These are phyloP conservation scores for Penicillium waksmanii DNA, from an alignment of 495 filamentous ascomycete genomes.

Conservation along the genomic window DNA sequence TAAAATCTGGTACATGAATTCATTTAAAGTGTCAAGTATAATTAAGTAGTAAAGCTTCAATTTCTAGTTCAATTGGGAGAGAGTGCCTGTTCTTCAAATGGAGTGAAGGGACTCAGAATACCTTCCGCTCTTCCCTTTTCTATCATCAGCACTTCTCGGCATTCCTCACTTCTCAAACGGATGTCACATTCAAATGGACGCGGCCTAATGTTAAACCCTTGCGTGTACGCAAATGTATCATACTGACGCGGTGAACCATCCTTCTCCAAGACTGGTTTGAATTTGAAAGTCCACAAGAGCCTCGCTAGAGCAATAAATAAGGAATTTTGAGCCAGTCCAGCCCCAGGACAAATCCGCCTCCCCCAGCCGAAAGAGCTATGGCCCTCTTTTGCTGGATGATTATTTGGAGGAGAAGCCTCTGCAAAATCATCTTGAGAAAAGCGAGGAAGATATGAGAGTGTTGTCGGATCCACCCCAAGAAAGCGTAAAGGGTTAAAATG, in stretches of 20 bases:
- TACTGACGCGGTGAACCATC: constrained; percentile 28
- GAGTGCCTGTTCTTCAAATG: not conserved
- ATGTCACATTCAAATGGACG: constrained; percentile 23
- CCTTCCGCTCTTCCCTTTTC: constrained; percentile 10
- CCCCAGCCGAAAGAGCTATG: too few species aligned
- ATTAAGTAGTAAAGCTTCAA: too few species aligned
- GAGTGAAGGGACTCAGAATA: constrained; percentile 13
- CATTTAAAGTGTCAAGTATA: too few species aligned
- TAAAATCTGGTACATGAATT: not conserved
- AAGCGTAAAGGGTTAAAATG: too few species aligned
- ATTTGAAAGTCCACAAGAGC: constrained; percentile 58
- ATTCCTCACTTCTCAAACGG: constrained; percentile 13
- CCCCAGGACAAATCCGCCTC: too few species aligned
- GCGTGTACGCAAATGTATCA: constrained; percentile 30
- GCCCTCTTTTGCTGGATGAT: too few species aligned
- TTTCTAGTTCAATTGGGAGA: too few species aligned
- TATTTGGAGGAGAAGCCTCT: too few species aligned
- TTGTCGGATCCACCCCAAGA: too few species aligned
- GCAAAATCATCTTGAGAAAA: too few species aligned
- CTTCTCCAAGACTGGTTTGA: constrained; percentile 47
- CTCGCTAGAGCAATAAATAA: constrained; percentile 42
- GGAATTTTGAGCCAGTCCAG: too few species aligned
- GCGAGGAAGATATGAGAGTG: too few species aligned
- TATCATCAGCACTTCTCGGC: constrained; percentile 7
- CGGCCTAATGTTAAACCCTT: constrained; percentile 30